Evolutionary conservation across 2,329 filamentous ascomycete genomes (phyloP), one percentile per base, ranked within the genome.

Genomic region (Trichoderma lentiforme): DNA sequence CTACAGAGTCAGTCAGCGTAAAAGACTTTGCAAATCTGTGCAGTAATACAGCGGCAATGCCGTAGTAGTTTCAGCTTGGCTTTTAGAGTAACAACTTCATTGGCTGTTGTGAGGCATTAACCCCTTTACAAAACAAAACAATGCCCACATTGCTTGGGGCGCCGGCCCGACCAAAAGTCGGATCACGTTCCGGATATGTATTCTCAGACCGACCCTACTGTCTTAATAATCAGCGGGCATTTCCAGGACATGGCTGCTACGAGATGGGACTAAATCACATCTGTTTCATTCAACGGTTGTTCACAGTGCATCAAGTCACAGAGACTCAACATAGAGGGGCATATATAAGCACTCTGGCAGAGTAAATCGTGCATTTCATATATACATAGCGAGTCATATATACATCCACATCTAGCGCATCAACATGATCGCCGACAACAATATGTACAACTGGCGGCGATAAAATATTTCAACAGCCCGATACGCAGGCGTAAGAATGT

Each of bases 321-420:
- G 39, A 28, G n/a, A 11, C 2, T 30, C 57, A 15, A 11, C 5
- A 36, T 30, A 26, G 6, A 28, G 26, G 18, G 14, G 26, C 57
- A 26, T 26, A 26, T 26, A 21, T 24, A 43, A 28, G 21, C 26
- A 21, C 43, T 51, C 11, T 26, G 26, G 67, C 67, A 70, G 56
- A 58, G 39, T 28, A 70, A 28, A 62, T 71, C 68, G 28, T 71
- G 32, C 60, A 71, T 66, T 65, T 65, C 61, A 60, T 71, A 71
- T 71, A 64, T 71, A 71, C 60, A 58, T 65, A 47, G 69, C 60
- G 47, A 51, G 53, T 71, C 69, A 65, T 71, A 71, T 71, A 71
- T 71, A 71, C 69, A 60, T 66, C 62, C 69, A 71, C 47, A 71
- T 58, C 61, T 51, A 60, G 34, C 62, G 51, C 26, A 71, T 43